A percentile compares a stretch with the other conserved stretches of the same genome.
These are phyloP conservation scores for Carex pumila DNA, from an alignment of 176 grass and related monocot species.

Conservation along the genomic window DNA sequence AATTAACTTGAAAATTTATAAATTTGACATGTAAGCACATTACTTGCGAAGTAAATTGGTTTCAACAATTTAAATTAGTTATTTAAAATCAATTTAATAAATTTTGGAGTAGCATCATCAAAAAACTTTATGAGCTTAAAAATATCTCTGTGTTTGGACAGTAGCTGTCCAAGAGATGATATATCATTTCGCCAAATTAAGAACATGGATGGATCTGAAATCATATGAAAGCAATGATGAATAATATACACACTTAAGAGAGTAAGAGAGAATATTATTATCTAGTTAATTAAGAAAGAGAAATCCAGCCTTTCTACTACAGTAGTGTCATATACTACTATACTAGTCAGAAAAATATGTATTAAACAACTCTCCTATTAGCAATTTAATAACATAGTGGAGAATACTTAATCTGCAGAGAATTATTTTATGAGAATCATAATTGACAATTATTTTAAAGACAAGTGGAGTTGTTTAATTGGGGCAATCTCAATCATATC, in stretches of 20 bases:
- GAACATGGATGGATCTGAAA: not conserved
- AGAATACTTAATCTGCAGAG: not conserved
- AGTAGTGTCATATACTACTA: not conserved
- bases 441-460: not conserved
- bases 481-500: constrained; percentile 16
- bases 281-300: constrained; percentile 17
- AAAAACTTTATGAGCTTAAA: no score
- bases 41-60: no score
- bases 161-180: no score
- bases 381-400: constrained; percentile 18
- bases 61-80: no score
- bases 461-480: constrained; percentile 13
- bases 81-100: no score
- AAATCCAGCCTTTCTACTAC: constrained; percentile 3
- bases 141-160: no score
- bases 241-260: not conserved
- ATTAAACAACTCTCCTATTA: not conserved
- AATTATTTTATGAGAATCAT: constrained; percentile 10
- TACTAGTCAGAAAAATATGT: not conserved
- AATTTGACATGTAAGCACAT: no score
- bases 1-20: no score
- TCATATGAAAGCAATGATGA: constrained; percentile 7
- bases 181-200: not conserved
- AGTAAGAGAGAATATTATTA: constrained; percentile 1
- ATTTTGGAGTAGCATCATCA: no score